A percentile compares a stretch with the other conserved stretches of the same genome.
Conservation (phyloP, 2,329 filamentous ascomycete species). For the Shiraia bambusicola region DNA sequence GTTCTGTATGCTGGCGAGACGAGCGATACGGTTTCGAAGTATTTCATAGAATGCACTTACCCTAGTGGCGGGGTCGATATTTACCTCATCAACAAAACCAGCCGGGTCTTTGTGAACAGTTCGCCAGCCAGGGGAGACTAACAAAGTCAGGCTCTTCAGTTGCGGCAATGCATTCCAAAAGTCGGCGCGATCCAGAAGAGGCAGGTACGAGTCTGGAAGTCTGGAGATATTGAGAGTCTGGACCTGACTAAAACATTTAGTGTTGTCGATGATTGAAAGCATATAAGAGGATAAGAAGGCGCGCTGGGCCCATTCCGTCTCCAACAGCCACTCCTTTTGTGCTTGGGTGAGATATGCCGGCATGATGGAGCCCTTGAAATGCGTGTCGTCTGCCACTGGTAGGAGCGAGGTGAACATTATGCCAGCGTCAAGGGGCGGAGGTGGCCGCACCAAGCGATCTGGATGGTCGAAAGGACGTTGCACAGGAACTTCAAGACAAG, state of each 20-base stretch:
- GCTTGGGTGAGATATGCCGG: conserved; percentile 59
- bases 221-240: conserved; percentile 64
- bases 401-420: conserved; percentile 39
- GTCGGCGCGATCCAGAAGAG: conserved; percentile 56
- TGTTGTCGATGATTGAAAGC: conserved; percentile 64
- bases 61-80: conserved; percentile 55
- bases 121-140: conserved; percentile 68
- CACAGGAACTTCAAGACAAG: conserved; percentile 18
- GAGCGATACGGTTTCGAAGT: conserved; percentile 54
- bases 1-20: conserved; percentile 54
- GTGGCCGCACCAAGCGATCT: conserved; percentile 20
- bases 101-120: conserved; percentile 56
- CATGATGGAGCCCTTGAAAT: conserved; percentile 45
- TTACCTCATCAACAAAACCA: conserved; percentile 52
- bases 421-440: conserved; percentile 19
- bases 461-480: conserved; percentile 26
- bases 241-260: conserved; percentile 55
- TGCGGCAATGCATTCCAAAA: conserved; percentile 63
- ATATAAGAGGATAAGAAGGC: conserved; percentile 69
- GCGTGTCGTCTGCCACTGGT: conserved; percentile 24
- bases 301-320: conserved; percentile 68
- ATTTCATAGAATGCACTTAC: conserved; percentile 55
- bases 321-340: conserved; percentile 69
- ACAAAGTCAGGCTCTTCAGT: conserved; percentile 58
- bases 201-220: conserved; percentile 63